Evolutionary conservation across 768 basidiomycete species (phyloP), one percentile per base, ranked within the genome.

Genomic region (Tricholoma terreum): DNA sequence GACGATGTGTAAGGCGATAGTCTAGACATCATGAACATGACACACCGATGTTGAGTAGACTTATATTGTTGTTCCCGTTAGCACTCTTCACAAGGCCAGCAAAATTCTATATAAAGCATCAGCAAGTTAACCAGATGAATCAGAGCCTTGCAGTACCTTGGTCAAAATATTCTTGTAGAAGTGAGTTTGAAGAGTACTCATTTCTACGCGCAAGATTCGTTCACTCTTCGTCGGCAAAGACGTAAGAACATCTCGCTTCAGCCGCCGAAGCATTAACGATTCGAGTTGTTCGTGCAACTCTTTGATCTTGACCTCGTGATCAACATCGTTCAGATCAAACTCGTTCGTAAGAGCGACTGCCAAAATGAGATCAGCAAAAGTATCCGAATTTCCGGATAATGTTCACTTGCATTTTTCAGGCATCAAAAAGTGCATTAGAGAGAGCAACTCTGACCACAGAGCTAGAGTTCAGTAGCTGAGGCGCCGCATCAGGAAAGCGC

Each of bases 371-470:
- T 62, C 38, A 61, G 43, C n/a, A 19, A 15, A 15, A 45, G 48
- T 33, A 35, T 34, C 42, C 12, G 22, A 11, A 17, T 12, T n/a
- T n/a, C n/a, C n/a, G n/a, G n/a, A 34, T 10, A 15, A n/a, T 21
- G 10, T 4, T 30, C 33, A 68, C 89, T 71, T 62, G 92, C 93
- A 99, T 77, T 92, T 93, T 67, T 98, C 95, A 7, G 97, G 97
- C 92, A 97, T 97, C 63, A 98, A 79, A 80, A 99, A 99, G 71
- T 98, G 97, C 96, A 98, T 98, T 71, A 98, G 76, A 8, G 97
- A 93, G 40, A 98, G 79, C 34, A 99, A 76, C 72, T 99, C 97
- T 97, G 67, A 6, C 54, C 22, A 42, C 17, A 21, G 21, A 42
- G 33, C 21, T n/a, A 35, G 22, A 56, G 2, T 10, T 61, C 17